These are phyloP conservation scores for Metschnikowia koreensis DNA, from an alignment of 805 yeast species.

Conservation along the genomic window DNA sequence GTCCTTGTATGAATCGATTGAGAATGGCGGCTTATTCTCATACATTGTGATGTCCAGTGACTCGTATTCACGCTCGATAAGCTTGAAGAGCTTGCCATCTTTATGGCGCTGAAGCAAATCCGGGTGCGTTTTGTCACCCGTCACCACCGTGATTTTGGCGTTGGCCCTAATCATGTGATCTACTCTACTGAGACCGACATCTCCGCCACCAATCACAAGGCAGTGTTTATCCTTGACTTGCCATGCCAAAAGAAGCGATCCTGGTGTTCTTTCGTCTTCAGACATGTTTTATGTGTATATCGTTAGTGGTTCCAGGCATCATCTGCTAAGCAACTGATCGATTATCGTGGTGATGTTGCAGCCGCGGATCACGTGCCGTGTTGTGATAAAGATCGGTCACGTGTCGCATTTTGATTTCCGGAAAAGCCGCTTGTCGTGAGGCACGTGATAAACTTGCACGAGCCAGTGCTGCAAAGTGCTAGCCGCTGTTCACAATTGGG, in stretches of 20 bases:
- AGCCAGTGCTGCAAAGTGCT: too few relatives aligned
- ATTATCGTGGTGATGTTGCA: background rate
- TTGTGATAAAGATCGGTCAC: background rate
- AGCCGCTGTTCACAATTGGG: too few relatives aligned
- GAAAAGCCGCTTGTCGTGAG: too few relatives aligned
- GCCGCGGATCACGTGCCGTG: background rate
- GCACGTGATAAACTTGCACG: too few relatives aligned
- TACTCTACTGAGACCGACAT: slow-evolving; percentile 71
- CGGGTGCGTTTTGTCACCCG: slow-evolving; percentile 37
- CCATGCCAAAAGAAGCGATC: slow-evolving; percentile 68
- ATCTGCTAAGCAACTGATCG: too few relatives aligned
- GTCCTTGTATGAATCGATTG: slow-evolving; percentile 8
- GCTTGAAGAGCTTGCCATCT: slow-evolving; percentile 41
- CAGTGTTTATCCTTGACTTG: slow-evolving; percentile 66
- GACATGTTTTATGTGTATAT: background rate
- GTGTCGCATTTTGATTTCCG: background rate
- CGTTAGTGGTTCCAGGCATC: too few relatives aligned
- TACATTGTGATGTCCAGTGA: slow-evolving; percentile 51
- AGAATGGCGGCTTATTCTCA: slow-evolving; percentile 26
- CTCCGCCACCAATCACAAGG: slow-evolving; percentile 75
- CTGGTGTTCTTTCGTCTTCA: slow-evolving; percentile 6
- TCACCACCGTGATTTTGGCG: slow-evolving; percentile 65
- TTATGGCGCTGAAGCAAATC: slow-evolving; percentile 25
- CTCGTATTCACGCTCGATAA: slow-evolving; percentile 46
- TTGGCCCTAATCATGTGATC: slow-evolving; percentile 65